Conservation (phyloP, 495 filamentous ascomycete genomes). For the Tuber brumale region DNA sequence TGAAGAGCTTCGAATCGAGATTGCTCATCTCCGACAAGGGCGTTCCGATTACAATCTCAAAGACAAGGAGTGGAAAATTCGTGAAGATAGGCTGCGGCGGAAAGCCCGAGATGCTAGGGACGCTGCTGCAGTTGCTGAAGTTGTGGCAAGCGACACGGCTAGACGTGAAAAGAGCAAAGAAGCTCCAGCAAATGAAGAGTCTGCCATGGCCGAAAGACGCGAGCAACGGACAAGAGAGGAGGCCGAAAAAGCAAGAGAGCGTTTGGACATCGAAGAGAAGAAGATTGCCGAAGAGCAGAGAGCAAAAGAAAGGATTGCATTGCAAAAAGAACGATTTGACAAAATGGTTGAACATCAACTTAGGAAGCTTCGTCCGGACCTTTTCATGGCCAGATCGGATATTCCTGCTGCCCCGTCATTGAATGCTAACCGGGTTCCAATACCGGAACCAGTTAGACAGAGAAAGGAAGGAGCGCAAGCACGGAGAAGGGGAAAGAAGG, state of each 20-base stretch:
- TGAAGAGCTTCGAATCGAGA: constrained; percentile 48
- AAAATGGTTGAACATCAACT: constrained; percentile 33
- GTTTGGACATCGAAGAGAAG: constrained; percentile 15
- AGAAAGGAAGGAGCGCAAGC: neutral
- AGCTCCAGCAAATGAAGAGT: constrained; percentile 17
- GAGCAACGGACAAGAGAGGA: constrained; percentile 28
- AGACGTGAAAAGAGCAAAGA: constrained; percentile 22
- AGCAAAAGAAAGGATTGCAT: constrained; percentile 21
- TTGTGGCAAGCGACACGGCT: constrained; percentile 27
- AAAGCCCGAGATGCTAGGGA: constrained; percentile 30
- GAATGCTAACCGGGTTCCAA: constrained; percentile 1
- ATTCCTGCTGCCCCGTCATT: constrained; percentile 5
- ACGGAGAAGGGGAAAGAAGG: neutral
- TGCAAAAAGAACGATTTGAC: constrained; percentile 33
- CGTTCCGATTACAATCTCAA: constrained; percentile 12
- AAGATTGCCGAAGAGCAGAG: constrained; percentile 24
- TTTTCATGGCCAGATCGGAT: constrained; percentile 13
- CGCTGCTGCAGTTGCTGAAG: constrained; percentile 25
- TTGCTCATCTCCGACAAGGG: constrained; percentile 46
- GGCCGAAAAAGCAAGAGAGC: constrained; percentile 22
- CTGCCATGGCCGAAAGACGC: constrained; percentile 16
- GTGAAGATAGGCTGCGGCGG: constrained; percentile 27
- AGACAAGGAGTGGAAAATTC: constrained; percentile 29
- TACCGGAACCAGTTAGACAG: neutral
- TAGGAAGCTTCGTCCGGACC: constrained; percentile 33